Percentiles rank a stretch among this genome's conserved stretches.
Evolutionary conservation across 257 asterid species (phyloP).

Genomic region (Misopates orontium): DNA sequence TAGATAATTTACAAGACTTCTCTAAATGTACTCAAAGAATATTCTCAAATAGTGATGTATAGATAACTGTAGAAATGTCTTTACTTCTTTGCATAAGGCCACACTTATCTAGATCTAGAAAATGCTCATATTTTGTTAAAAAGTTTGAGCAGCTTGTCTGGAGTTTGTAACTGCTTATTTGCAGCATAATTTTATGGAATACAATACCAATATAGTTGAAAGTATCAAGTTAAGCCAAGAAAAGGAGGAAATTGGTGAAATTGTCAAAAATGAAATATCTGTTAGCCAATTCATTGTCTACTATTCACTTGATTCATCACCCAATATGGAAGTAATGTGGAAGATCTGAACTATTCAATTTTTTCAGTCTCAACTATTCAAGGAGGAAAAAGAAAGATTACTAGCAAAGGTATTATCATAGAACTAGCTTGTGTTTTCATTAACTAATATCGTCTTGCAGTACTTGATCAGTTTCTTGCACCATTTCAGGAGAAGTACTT

Average conservation of each 20-base stretch:
- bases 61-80: too few species aligned
- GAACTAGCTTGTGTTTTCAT: background rate
- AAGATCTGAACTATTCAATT: background rate
- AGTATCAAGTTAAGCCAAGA: background rate
- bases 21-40: too few species aligned
- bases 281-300: background rate
- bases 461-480: background rate
- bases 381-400: constrained; percentile 38
- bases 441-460: background rate
- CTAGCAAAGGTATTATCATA: constrained; percentile 39
- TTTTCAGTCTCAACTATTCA: constrained; percentile 46
- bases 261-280: too few species aligned
- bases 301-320: too few species aligned
- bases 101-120: too few species aligned
- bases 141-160: too few species aligned
- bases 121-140: too few species aligned
- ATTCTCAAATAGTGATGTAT: too few species aligned
- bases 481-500: constrained; percentile 39
- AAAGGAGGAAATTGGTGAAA: background rate
- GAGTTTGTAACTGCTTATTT: too few species aligned
- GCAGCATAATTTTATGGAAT: too few species aligned
- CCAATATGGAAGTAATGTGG: background rate
- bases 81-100: too few species aligned
- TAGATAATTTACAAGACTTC: too few species aligned
- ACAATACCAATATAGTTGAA: background rate